Base-by-base conservation (phyloP, 2,329 filamentous ascomycete species). In the Falciphora oryzae region DNA sequence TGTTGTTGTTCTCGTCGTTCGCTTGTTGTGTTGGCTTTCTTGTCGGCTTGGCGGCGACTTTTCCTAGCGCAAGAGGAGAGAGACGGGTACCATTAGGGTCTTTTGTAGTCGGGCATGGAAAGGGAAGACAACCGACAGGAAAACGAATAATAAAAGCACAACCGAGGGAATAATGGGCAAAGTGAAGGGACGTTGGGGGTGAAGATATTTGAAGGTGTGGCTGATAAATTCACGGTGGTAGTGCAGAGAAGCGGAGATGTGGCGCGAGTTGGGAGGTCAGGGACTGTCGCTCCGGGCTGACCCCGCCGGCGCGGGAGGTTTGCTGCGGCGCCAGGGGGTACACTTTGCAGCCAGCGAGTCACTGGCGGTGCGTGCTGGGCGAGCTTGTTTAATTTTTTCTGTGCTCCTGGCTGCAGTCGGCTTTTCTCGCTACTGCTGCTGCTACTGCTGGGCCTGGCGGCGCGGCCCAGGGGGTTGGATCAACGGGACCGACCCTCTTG, bases 161-260 rank as follows among this genome's bases (percentile, higher is more conserved):
- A 2, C 56, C 3, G 18, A 44, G 14, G 38, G 38, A 44, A 10
- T 8, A 6, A 1, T 27, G 3, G 56, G 56, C 56, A 57, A 28
- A 8, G 27, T 8, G n/a, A 28, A 57, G 27, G 14, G 2, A 27
- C 56, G n/a, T 14, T 4, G 56, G 8, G 27, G n/a, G 4, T 25
- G 56, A 44, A 44, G 56, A 57, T 57, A 57, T 57, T 57, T 57
- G 53, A n/a, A 57, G 53, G 53, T 57, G 53, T 57, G 53, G 53
- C 53, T 57, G 53, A 57, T 22, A 57, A 32, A 32, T 32, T 32
- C 32, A 10, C 32, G 7, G 32, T 8, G 8, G 32, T 57, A 3
- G 56, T 22, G 56, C 2, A n/a, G 10, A 16, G 56, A 13, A 57
- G 56, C 4, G n/a, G 56, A 28, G 56, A 25, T 57, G n/a, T 57